phyloP scores from a whole-genome alignment of 495 filamentous ascomycete genomes.

The Stereocaulon alpinum region DNA sequence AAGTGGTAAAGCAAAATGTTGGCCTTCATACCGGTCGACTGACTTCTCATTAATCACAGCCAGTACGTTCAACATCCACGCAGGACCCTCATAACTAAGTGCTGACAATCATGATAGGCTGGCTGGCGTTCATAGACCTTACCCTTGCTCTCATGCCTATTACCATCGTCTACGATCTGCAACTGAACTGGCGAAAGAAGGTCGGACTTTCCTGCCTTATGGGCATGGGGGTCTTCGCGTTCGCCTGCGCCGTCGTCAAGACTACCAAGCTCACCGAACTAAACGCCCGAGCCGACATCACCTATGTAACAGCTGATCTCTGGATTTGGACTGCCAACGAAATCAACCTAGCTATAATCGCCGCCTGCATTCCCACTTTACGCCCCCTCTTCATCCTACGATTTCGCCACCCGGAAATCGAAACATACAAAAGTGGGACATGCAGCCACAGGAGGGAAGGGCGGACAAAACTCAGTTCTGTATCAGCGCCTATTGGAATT shows the following conservation, averaged over 20 bases:
- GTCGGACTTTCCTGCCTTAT: constrained; percentile 33
- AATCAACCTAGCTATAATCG: constrained; percentile 36
- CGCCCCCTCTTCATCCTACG: constrained; percentile 33
- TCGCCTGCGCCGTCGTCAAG: not conserved
- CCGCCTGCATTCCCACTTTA: constrained; percentile 38
- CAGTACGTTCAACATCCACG: not conserved
- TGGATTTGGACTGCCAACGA: constrained; percentile 22
- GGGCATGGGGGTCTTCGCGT: constrained; percentile 31
- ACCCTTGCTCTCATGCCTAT: constrained; percentile 39
- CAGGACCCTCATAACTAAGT: not conserved
- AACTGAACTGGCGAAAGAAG: constrained; percentile 38
- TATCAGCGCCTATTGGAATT: not conserved
- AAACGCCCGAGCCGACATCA: constrained; percentile 18
- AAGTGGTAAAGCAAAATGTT: constrained; percentile 25
- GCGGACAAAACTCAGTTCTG: not conserved
- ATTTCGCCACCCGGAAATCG: constrained; percentile 18
- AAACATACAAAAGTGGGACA: not conserved
- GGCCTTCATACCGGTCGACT: constrained; percentile 26
- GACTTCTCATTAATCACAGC: constrained; percentile 7
- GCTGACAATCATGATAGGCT: constrained; percentile 18
- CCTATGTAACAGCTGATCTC: constrained; percentile 11
- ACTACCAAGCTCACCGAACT: constrained; percentile 9
- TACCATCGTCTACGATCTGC: constrained; percentile 32
- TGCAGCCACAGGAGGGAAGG: not conserved
- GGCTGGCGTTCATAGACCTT: constrained; percentile 35